Conservation (phyloP, 345 rosid species). For the Bruguiera sexangula region DNA sequence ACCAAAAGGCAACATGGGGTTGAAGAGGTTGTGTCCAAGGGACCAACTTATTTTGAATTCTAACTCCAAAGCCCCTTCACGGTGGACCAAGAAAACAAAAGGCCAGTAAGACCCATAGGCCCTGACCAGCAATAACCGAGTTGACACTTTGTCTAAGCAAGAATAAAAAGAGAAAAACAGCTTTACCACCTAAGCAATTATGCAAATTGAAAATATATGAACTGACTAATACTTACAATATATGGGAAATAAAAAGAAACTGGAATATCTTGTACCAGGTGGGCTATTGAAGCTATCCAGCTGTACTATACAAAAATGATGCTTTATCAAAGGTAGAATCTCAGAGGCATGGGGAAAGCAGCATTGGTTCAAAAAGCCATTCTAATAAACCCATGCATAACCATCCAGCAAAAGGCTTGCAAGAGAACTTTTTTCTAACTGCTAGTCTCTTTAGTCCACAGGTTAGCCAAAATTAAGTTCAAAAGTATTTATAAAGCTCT, state of each 20-base stretch:
- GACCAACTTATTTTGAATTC: background rate
- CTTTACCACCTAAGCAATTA: too few species aligned
- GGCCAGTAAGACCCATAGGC: background rate
- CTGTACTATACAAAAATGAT: background rate
- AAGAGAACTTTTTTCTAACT: too few species aligned
- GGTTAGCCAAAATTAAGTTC: background rate
- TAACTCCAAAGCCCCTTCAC: background rate
- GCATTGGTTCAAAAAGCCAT: too few species aligned
- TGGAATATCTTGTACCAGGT: too few species aligned
- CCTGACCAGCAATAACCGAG: background rate
- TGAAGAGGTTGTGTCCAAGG: background rate
- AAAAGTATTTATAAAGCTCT: background rate
- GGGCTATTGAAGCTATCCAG: background rate
- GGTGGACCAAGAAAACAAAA: background rate
- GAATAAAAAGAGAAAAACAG: background rate
- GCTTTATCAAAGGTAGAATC: background rate
- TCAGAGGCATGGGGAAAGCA: background rate
- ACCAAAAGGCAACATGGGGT: background rate
- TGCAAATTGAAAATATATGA: too few species aligned
- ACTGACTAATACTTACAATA: too few species aligned
- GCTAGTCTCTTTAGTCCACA: background rate
- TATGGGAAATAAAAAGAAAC: too few species aligned
- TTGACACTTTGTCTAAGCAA: background rate
- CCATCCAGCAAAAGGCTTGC: too few species aligned
- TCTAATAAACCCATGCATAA: too few species aligned